Conservation (phyloP, 2,329 filamentous ascomycete genomes). For the Spiromastix sp. region DNA sequence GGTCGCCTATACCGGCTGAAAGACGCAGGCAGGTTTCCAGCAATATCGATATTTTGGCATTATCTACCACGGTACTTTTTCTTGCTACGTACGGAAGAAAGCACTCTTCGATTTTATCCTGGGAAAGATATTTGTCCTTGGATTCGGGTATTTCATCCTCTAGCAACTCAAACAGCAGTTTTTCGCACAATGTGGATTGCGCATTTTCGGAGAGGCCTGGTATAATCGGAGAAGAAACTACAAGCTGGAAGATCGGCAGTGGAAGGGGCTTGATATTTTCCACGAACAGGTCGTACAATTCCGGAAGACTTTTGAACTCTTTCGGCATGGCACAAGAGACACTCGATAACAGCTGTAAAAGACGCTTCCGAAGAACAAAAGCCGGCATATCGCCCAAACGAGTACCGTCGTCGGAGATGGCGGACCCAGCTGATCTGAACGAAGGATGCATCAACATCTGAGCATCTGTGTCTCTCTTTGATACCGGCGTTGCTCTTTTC, state of each 20-base stretch:
- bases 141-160: slow-evolving; percentile 30
- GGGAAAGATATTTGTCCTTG: slow-evolving; percentile 36
- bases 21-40: slow-evolving; percentile 56
- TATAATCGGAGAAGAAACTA: slow-evolving; percentile 36
- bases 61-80: slow-evolving; percentile 51
- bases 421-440: slow-evolving; percentile 8
- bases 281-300: slow-evolving; percentile 34
- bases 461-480: background rate
- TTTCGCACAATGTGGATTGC: slow-evolving; percentile 43
- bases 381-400: slow-evolving; percentile 28
- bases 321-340: slow-evolving; percentile 26
- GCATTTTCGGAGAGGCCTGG: slow-evolving; percentile 26
- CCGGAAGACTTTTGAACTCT: slow-evolving; percentile 26
- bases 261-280: slow-evolving; percentile 37
- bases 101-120: slow-evolving; percentile 44
- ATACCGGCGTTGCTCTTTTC: slow-evolving; percentile 22
- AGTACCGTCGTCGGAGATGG: slow-evolving; percentile 16
- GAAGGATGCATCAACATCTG: slow-evolving; percentile 2
- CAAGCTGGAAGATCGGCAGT: slow-evolving; percentile 35
- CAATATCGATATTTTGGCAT: slow-evolving; percentile 60
- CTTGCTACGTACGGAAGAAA: slow-evolving; percentile 59
- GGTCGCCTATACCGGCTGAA: slow-evolving; percentile 27
- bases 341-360: slow-evolving; percentile 32
- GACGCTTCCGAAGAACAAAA: slow-evolving; percentile 35
- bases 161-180: slow-evolving; percentile 41